phyloP scores from a whole-genome alignment of 768 basidiomycete genomes.

The Gyrodon lividus region DNA sequence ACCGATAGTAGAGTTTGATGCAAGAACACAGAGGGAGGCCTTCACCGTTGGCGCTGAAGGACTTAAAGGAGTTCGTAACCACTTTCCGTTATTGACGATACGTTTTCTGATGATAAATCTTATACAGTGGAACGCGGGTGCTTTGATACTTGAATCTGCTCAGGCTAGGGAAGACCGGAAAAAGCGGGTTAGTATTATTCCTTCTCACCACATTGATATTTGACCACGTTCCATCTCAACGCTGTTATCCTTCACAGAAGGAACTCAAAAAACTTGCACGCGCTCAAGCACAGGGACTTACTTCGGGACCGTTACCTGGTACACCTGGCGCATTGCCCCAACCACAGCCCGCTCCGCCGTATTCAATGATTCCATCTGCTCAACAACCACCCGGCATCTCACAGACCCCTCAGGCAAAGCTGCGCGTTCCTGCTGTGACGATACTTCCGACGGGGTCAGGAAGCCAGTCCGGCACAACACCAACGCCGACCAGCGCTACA shows the following conservation, averaged over 20 bases:
- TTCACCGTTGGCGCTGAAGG: conserved; percentile 73
- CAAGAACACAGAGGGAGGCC: conserved; percentile 65
- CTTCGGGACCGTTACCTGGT: conserved; percentile 18
- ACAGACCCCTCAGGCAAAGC: conserved; percentile 22
- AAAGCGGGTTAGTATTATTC: conserved; percentile 56
- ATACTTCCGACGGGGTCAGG: conserved; percentile 31
- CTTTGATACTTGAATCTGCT: conserved; percentile 63
- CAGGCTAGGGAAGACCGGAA: conserved; percentile 78
- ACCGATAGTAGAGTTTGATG: conserved; percentile 61
- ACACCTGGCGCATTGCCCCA: conserved; percentile 33
- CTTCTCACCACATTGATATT: conserved; percentile 3
- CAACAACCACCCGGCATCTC: conserved; percentile 23
- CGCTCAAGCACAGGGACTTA: conserved; percentile 38
- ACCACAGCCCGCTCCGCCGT: conserved; percentile 29
- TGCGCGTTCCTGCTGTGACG: conserved; percentile 31
- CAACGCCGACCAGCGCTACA: conserved; percentile 33
- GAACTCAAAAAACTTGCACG: conserved; percentile 71
- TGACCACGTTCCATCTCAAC: conserved; percentile 13
- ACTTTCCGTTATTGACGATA: conserved; percentile 13
- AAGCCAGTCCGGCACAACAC: conserved; percentile 25
- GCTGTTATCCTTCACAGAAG: conserved; percentile 44
- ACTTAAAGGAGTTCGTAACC: conserved; percentile 60
- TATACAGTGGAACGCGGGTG: conserved; percentile 63
- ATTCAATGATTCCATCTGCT: conserved; percentile 20
- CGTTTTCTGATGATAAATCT: conserved; percentile 11